Evolutionary conservation across 2,329 filamentous ascomycete species (phyloP).

Genomic region (Sclerotinia nivalis): DNA sequence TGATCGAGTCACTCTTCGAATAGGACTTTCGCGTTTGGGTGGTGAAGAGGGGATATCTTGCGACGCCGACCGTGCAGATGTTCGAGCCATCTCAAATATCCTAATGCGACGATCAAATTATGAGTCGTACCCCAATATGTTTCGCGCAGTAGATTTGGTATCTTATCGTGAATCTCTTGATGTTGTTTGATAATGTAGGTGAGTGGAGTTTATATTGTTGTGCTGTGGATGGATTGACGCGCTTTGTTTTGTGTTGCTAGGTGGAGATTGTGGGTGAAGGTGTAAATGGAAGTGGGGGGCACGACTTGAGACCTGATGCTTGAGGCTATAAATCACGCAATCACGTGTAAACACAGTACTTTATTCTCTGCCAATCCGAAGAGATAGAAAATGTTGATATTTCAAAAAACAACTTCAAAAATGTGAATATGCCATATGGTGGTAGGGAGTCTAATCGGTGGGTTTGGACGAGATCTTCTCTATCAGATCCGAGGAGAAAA

Average conservation of each 20-base stretch:
- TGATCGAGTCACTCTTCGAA: slow-evolving; percentile 34
- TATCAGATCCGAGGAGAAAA: no score
- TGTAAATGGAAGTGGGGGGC: background rate
- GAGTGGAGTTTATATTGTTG: slow-evolving; percentile 10
- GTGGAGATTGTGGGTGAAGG: background rate
- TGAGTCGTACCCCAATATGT: background rate
- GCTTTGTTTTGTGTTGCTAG: slow-evolving; percentile 6
- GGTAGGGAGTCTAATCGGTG: no score
- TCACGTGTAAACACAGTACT: background rate
- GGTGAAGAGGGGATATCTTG: slow-evolving; percentile 37
- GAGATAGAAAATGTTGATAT: no score
- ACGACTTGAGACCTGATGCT: background rate
- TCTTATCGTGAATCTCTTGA: slow-evolving; percentile 1
- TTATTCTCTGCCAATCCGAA: no score
- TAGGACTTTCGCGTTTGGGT: slow-evolving; percentile 33
- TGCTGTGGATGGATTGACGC: slow-evolving; percentile 6
- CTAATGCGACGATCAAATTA: background rate
- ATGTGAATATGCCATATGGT: background rate
- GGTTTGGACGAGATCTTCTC: no score
- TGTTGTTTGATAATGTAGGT: background rate
- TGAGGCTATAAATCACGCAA: background rate
- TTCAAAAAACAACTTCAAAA: background rate
- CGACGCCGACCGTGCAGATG: background rate
- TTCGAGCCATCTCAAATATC: slow-evolving; percentile 14
- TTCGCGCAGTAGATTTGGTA: background rate